Evolutionary conservation across 768 basidiomycete genomes (phyloP), one percentile per base, ranked within the genome.

Genomic region (Epithele typhae): DNA sequence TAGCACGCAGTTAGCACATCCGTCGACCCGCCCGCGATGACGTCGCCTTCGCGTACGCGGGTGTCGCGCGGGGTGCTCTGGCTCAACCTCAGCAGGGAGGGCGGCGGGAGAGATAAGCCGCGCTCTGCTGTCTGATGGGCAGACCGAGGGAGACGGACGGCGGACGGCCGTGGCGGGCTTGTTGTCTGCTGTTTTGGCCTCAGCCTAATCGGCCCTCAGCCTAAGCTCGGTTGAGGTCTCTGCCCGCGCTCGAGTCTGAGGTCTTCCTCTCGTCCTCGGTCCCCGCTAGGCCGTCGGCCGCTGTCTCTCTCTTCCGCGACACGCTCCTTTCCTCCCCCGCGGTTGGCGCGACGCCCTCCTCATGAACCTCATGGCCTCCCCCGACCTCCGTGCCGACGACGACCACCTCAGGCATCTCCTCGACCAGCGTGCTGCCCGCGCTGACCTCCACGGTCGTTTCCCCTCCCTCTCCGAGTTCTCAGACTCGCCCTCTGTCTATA

Each of bases 401-500:
- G 69, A 72, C 64, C 73, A 76, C 56, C 59, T 79, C 52, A 67
- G 72, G 48, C 59, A 57, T 40, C 73, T 82, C 43, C 70, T 79
- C 52, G 79, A 79, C 66, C 74, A 77, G 58, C 76, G 76, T 49
- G 63, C 71, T 17, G 66, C 73, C 49, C 75, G 75, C 51, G 70
- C 76, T n/a, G 71, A 73, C 62, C 48, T 69, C 48, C 62, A 66
- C 65, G 51, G 57, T 61, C 77, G 73, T 40, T 74, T 75, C 56
- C 75, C 78, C 39, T 72, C 81, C 45, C 61, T 76, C 56, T 75
- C 82, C 19, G 74, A 83, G 53, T 73, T 72, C 43, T 72, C 78
- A 35, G 83, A 87, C 64, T 77, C 84, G 44, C 82, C 82, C 54
- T 87, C 84, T 40, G 68, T 84, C 54, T 86, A 87, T 62, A 82